A percentile compares a stretch with the other conserved stretches of the same genome.
These are phyloP conservation scores for Fusarium heterosporum DNA, from an alignment of 2,329 filamentous ascomycete genomes.

Conservation along the genomic window DNA sequence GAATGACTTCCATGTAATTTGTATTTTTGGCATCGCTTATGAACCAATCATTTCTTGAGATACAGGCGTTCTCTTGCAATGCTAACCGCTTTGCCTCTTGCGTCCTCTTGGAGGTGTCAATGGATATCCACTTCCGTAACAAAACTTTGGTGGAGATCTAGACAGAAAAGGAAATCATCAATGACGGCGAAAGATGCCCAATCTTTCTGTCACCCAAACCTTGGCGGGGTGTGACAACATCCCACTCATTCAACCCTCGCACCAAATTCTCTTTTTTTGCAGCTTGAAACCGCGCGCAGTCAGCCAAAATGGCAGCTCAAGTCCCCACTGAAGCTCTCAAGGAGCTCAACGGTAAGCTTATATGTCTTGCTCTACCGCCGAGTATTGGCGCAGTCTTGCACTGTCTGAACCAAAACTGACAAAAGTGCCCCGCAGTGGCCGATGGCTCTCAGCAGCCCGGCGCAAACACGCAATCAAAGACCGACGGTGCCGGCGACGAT, in stretches of 20 bases:
- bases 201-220: conserved; percentile 39
- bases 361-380: background rate
- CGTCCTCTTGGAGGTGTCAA: conserved; percentile 19
- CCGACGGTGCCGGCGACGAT: conserved; percentile 55
- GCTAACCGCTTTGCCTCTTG: conserved; percentile 20
- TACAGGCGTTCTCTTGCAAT: background rate
- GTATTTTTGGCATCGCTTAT: background rate
- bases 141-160: conserved; percentile 41
- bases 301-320: conserved; percentile 58
- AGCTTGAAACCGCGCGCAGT: conserved; percentile 33
- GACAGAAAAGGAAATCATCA: conserved; percentile 6
- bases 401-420: conserved; percentile 8
- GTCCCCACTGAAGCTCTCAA: conserved; percentile 58
- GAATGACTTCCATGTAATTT: background rate
- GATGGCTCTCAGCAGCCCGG: conserved; percentile 55
- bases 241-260: conserved; percentile 34
- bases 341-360: conserved; percentile 55
- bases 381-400: background rate
- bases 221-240: conserved; percentile 45
- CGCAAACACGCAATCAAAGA: conserved; percentile 55
- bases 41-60: conserved; percentile 5
- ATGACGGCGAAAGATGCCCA: background rate
- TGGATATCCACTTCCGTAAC: conserved; percentile 41
- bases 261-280: conserved; percentile 41
- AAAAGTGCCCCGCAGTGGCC: conserved; percentile 51